These are phyloP conservation scores for Pichia sp. DNA, from an alignment of 1,139 yeast species.

Conservation along the genomic window DNA sequence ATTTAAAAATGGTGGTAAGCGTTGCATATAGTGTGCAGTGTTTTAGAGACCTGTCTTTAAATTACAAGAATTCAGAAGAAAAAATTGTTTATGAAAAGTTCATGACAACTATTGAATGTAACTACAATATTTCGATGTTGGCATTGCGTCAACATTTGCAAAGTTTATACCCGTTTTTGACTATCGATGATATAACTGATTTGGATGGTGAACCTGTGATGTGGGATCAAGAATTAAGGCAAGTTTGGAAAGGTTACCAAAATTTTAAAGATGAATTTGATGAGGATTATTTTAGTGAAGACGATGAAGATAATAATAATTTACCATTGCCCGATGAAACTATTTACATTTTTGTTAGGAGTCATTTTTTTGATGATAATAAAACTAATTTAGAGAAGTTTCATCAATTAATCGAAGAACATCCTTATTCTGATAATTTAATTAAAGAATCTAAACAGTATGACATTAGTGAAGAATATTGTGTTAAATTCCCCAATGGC, in stretches of 20 bases:
- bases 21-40: neutral
- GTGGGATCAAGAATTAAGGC: neutral
- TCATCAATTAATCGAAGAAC: neutral
- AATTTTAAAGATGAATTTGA: neutral
- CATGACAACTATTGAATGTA: slow-evolving; percentile 3
- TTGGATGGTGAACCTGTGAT: slow-evolving; percentile 3
- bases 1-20: neutral
- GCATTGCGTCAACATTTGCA: neutral
- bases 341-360: neutral
- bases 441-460: neutral
- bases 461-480: neutral
- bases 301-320: no score
- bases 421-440: neutral
- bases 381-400: neutral
- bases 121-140: neutral
- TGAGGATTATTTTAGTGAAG: no score
- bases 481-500: slow-evolving; percentile 6
- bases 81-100: slow-evolving; percentile 5
- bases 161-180: slow-evolving; percentile 2
- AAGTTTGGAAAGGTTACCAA: slow-evolving; percentile 3
- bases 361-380: neutral
- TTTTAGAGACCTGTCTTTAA: no score
- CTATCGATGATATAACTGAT: slow-evolving; percentile 1
- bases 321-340: neutral
- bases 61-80: no score